Percentiles rank a stretch among this genome's conserved stretches.
Conservation (phyloP, 2,329 filamentous ascomycete genomes). For the Teratosphaeria viscida region DNA sequence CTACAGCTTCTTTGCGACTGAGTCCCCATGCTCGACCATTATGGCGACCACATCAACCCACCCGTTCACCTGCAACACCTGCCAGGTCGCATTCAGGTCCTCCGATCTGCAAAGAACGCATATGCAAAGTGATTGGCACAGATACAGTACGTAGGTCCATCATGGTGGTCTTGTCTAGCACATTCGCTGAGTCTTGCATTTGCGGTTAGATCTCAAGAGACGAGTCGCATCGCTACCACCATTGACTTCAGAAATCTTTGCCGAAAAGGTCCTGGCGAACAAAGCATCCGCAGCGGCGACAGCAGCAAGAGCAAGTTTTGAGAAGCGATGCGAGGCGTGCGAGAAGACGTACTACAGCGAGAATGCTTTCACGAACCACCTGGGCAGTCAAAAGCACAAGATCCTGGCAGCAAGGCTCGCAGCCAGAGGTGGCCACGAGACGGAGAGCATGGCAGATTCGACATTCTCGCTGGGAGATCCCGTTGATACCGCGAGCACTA, state of each 20-base stretch:
- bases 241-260: slow-evolving; percentile 83
- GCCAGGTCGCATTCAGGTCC: slow-evolving; percentile 90
- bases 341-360: slow-evolving; percentile 92
- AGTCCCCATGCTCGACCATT: neutral
- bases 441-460: slow-evolving; percentile 68
- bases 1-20: neutral
- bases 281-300: slow-evolving; percentile 76
- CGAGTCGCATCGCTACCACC: slow-evolving; percentile 83
- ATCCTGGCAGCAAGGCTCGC: slow-evolving; percentile 48
- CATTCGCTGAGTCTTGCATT: neutral
- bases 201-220: slow-evolving; percentile 67
- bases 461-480: slow-evolving; percentile 86
- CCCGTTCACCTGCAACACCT: slow-evolving; percentile 97
- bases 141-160: slow-evolving; percentile 39
- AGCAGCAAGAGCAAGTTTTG: slow-evolving; percentile 78
- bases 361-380: slow-evolving; percentile 87
- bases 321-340: slow-evolving; percentile 72
- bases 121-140: slow-evolving; percentile 98
- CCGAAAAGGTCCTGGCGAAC: slow-evolving; percentile 88
- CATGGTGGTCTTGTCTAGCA: slow-evolving; percentile 31
- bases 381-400: slow-evolving; percentile 84
- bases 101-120: slow-evolving; percentile 87
- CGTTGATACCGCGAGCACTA: slow-evolving; percentile 41
- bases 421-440: slow-evolving; percentile 29
- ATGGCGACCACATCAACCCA: slow-evolving; percentile 41